These are phyloP conservation scores for Corymbia citriodora DNA, from an alignment of 441 rosid species.

Conservation along the genomic window DNA sequence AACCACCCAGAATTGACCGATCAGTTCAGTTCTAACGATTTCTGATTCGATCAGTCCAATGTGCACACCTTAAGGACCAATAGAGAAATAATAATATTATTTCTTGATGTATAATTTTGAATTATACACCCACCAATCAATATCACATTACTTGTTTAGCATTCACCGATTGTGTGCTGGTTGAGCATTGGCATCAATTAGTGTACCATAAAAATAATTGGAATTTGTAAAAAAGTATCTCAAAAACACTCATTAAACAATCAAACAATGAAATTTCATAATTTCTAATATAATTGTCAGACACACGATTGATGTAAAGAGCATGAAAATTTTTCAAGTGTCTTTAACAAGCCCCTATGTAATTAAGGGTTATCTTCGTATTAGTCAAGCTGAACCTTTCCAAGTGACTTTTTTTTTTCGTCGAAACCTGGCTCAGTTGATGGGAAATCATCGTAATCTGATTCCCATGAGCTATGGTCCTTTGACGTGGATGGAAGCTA, in stretches of 20 bases:
- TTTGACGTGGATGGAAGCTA: background rate
- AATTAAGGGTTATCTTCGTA: background rate
- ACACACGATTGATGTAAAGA: background rate
- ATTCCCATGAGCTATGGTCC: background rate
- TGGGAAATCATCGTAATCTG: background rate
- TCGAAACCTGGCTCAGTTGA: background rate
- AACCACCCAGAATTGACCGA: too few species aligned
- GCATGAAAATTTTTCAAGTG: background rate
- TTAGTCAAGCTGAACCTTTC: background rate
- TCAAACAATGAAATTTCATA: background rate
- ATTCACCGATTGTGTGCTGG: fast-evolving
- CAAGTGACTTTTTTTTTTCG: too few species aligned
- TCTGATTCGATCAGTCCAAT: too few species aligned
- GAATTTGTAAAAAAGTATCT: background rate
- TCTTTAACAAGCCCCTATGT: background rate
- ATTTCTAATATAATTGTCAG: background rate
- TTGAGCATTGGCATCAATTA: background rate
- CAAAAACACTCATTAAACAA: background rate
- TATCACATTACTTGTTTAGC: background rate
- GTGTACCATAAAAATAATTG: background rate
- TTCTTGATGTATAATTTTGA: background rate
- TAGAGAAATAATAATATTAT: background rate
- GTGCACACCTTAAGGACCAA: background rate
- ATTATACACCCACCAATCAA: background rate
- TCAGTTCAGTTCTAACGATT: too few species aligned